Base-by-base conservation (phyloP, 2,329 filamentous ascomycete genomes). In the Cordyceps cateniannulata region DNA sequence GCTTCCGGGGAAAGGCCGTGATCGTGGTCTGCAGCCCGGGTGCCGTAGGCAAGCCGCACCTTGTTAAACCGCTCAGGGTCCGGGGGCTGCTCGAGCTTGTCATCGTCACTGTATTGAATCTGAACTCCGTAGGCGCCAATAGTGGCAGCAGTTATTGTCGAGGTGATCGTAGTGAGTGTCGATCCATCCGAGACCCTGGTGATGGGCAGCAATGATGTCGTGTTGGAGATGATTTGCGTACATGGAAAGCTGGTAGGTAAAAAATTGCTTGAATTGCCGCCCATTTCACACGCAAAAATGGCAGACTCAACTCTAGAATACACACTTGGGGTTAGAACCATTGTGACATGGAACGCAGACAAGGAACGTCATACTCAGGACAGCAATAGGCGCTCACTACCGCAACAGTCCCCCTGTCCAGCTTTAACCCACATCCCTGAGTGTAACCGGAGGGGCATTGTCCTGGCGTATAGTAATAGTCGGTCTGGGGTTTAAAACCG, bases 41-140 rank as follows among this genome's bases (percentile, higher is more conserved):
- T 24, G 5, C 16, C 3, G 18, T 42, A 58, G 32, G 55, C 10
- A 32, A 58, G 55, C 10, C 55, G 25, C 35, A 40, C 45, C 4
- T 58, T 29, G 10, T 58, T 58, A 5, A 58, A 58, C 4, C 55
- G 55, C 32, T 58, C 55, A 8, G 55, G 47, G 24, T 58, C 55
- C 2, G 35, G 47, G 3, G 45, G 45, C 32, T 16, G 4, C 24
- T 58, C 55, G 4, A 58, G 18, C 14, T 27, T 14, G 24, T 58
- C 55, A 29, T 44, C 35, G 8, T 16, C 7, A 18, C 8, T 40
- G 29, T 16, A 50, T 4, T 20, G 2, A 2, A 58, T 16, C 1
- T 42, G 22, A 8, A 58, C 10, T 20, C 55, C 55, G 24, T 50
- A 58, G 5, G 55, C 55, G 8, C 45, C 32, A 2, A 58, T 44